Percentiles rank a stretch among this genome's conserved stretches.
Evolutionary conservation across 73 alveolate species (phyloP).

Genomic region (Halteria grandinella): DNA sequence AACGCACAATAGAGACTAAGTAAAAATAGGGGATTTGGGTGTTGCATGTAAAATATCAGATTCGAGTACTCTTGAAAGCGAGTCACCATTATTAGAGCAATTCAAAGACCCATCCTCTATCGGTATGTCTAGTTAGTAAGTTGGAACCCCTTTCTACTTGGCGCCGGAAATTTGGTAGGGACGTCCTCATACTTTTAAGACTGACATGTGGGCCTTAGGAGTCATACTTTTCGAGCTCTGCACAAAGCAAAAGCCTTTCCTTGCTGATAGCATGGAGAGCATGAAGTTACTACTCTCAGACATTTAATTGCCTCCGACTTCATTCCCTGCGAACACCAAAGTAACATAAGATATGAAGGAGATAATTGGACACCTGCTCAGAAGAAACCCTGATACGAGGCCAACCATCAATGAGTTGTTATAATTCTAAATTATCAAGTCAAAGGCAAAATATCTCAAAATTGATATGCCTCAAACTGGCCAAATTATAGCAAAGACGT

Average conservation of each 20-base stretch:
- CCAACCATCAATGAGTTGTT: slow-evolving; percentile 36
- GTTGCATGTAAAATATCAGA: slow-evolving; percentile 78
- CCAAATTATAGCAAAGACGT: background rate
- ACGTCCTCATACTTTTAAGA: slow-evolving; percentile 60
- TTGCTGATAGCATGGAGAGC: slow-evolving; percentile 59
- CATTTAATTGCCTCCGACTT: slow-evolving; percentile 45
- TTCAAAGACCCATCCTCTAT: slow-evolving; percentile 33
- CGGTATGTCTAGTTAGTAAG: slow-evolving; percentile 81
- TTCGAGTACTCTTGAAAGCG: slow-evolving; percentile 62
- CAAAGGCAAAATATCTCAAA: slow-evolving; percentile 2
- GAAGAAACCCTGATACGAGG: slow-evolving; percentile 39
- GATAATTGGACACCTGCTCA: slow-evolving; percentile 29
- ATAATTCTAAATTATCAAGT: background rate
- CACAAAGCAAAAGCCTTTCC: slow-evolving; percentile 72
- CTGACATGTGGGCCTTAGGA: slow-evolving; percentile 79
- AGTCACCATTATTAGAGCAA: slow-evolving; percentile 76
- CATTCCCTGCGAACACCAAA: background rate
- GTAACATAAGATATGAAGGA: slow-evolving; percentile 33
- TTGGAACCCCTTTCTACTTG: slow-evolving; percentile 72
- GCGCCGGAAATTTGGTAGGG: slow-evolving; percentile 75
- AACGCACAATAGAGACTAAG: slow-evolving; percentile 66
- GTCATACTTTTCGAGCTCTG: slow-evolving; percentile 81
- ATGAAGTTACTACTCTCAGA: slow-evolving; percentile 58
- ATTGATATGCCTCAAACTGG: slow-evolving; percentile 2
- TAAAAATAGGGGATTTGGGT: slow-evolving; percentile 94